Base-by-base conservation (phyloP, 345 rosid genomes). In the Noccaea caerulescens region DNA sequence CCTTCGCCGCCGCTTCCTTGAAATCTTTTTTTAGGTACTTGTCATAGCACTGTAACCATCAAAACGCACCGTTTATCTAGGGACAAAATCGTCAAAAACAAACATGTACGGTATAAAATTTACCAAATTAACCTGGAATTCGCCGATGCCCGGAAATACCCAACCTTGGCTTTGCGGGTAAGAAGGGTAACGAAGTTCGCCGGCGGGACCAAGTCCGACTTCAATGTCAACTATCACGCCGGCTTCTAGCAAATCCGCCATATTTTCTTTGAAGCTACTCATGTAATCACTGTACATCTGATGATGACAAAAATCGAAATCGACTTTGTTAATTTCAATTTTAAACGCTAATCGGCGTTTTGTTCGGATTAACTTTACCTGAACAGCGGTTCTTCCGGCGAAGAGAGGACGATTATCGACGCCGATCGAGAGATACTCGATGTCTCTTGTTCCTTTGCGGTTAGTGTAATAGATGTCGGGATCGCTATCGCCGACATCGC, bases 161-260 rank as follows among this genome's bases (percentile, higher is more conserved):
- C 97, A 93, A 5, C 93, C 96, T 77, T 85, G 92, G 58, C 72
- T 84, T 79, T 71, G 65, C 1, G 91, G 88, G 72, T 90, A 93
- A 71, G 98, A 81, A 43, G 98, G 93, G 49, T 90, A 90, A 59
- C 98, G 82, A 7, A 90, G 88, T 79, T 93, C 98, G 47, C 97
- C 97, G n/a, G 91, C 88, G 4, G 97, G 92, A 27, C 98, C 93
- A 69, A 88, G 85, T 42, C 98, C 96, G 39, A 88, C 88, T 82
- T 92, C 95, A 7, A 92, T 85, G 79, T 87, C 96, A 42, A 90
- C 76, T 49, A 92, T 75, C 33, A 11, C 43, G 4, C 86, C 93
- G 30, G 84, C 64, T 78, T 83, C 87, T 7, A 93, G 30, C 58
- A 85, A 72, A 68, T 90, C 95, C 16, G 72, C 53, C 93, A 90